Percentiles rank a stretch among this genome's conserved stretches.
phyloP scores from a whole-genome alignment of 176 grass and related monocot species.

The Juncus effusus region DNA sequence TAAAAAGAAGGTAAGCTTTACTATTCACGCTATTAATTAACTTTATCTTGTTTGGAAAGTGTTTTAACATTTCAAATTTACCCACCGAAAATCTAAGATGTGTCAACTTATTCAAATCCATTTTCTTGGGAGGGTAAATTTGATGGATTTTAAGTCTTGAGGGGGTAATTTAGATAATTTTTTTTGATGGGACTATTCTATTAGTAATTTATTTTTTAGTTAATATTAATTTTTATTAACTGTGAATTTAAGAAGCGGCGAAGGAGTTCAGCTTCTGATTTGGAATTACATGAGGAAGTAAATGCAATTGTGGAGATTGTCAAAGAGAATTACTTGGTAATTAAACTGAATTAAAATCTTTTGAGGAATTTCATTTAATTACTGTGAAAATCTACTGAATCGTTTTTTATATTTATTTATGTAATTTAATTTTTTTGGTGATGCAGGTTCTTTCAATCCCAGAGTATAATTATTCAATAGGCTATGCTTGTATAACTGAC shows the following conservation, averaged over 20 bases:
- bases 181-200: neutral
- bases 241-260: slow-evolving; percentile 63
- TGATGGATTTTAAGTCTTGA: no score
- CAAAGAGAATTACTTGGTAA: slow-evolving; percentile 77
- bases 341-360: slow-evolving; percentile 21
- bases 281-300: slow-evolving; percentile 76
- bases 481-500: slow-evolving; percentile 63
- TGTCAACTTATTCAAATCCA: no score
- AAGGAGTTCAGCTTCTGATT: slow-evolving; percentile 44
- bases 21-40: slow-evolving; percentile 6
- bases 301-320: slow-evolving; percentile 77
- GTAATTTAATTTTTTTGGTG: neutral
- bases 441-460: slow-evolving; percentile 80
- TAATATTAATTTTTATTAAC: slow-evolving; percentile 17
- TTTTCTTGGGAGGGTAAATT: no score
- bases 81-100: no score
- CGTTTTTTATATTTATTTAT: slow-evolving; percentile 26
- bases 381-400: neutral
- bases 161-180: no score
- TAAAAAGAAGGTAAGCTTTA: slow-evolving; percentile 58
- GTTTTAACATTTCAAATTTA: no score
- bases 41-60: no score
- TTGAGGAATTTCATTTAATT: neutral
- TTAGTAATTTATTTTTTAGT: neutral
- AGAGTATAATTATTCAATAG: slow-evolving; percentile 75